These are phyloP conservation scores for Eleusine coracana DNA, from an alignment of 176 grass and related monocot species.

Conservation along the genomic window DNA sequence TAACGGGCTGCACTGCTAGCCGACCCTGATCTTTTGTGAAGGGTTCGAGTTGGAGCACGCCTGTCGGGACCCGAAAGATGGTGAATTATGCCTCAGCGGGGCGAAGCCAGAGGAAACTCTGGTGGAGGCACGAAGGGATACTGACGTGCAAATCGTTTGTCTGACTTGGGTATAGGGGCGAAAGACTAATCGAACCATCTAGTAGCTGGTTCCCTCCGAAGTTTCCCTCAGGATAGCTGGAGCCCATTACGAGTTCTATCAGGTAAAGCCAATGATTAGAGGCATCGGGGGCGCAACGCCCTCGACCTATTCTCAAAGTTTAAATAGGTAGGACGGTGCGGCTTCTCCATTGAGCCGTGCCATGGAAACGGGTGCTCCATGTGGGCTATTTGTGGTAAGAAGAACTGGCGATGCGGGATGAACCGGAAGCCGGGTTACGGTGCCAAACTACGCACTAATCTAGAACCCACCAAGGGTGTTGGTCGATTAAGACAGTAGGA, in stretches of 20 bases:
- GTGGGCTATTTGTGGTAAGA: constrained; percentile 81
- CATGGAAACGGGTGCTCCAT: constrained; percentile 60
- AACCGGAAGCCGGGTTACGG: constrained; percentile 61
- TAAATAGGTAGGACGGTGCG: constrained; percentile 49
- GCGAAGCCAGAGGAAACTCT: constrained; percentile 73
- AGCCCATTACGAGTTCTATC: constrained; percentile 62
- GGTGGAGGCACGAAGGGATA: constrained; percentile 85
- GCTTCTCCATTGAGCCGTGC: constrained; percentile 30
- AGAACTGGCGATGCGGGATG: constrained; percentile 76
- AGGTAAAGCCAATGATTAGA: constrained; percentile 83
- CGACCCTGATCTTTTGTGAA: constrained; percentile 69
- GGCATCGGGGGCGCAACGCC: constrained; percentile 68
- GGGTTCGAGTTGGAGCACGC: constrained; percentile 80
- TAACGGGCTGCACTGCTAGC: constrained; percentile 46
- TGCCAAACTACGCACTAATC: constrained; percentile 53
- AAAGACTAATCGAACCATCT: constrained; percentile 81
- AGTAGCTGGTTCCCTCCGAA: constrained; percentile 79
- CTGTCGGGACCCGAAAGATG: constrained; percentile 77
- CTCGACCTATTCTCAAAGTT: constrained; percentile 58
- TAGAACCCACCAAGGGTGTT: constrained; percentile 60
- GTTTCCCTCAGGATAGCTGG: constrained; percentile 72
- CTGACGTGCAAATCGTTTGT: constrained; percentile 85
- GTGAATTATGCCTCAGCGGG: constrained; percentile 78
- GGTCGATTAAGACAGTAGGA: constrained; percentile 55
- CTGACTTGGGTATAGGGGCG: constrained; percentile 81